A percentile compares a stretch with the other conserved stretches of the same genome.
Evolutionary conservation across 2,329 filamentous ascomycete genomes (phyloP).

Genomic region (Trichophyton verrucosum): DNA sequence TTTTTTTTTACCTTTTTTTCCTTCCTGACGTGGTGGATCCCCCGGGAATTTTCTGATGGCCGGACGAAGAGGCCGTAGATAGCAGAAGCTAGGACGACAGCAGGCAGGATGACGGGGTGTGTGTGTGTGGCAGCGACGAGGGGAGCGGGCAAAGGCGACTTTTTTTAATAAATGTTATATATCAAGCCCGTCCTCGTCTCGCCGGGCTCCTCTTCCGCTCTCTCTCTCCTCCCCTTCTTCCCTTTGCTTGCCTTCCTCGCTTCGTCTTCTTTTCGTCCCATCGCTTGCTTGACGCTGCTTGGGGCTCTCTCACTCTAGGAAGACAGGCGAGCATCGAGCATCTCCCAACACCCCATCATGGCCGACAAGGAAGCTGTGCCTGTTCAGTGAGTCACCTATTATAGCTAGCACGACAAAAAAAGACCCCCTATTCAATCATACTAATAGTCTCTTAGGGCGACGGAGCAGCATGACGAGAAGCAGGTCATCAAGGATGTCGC

Average conservation of each 20-base stretch:
- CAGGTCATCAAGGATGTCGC: conserved; percentile 6
- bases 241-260: background rate
- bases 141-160: background rate
- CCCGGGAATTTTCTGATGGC: conserved; percentile 2
- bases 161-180: background rate
- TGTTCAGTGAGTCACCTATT: conserved; percentile 7
- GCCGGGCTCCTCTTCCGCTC: background rate
- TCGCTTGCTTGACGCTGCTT: background rate
- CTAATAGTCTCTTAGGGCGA: background rate
- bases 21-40: background rate
- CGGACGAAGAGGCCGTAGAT: background rate
- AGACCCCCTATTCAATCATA: background rate
- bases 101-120: background rate
- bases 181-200: background rate
- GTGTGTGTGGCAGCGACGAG: background rate
- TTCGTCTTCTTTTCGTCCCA: background rate
- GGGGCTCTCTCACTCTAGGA: background rate
- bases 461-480: background rate
- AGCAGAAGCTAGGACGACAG: background rate
- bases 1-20: background rate
- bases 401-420: too few species aligned
- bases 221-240: background rate
- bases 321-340: background rate
- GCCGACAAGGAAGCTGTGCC: conserved; percentile 8
- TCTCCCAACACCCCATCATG: conserved; percentile 2